These are phyloP conservation scores for Knoxdaviesia proteae DNA, from an alignment of 2,329 filamentous ascomycete genomes.

Conservation along the genomic window DNA sequence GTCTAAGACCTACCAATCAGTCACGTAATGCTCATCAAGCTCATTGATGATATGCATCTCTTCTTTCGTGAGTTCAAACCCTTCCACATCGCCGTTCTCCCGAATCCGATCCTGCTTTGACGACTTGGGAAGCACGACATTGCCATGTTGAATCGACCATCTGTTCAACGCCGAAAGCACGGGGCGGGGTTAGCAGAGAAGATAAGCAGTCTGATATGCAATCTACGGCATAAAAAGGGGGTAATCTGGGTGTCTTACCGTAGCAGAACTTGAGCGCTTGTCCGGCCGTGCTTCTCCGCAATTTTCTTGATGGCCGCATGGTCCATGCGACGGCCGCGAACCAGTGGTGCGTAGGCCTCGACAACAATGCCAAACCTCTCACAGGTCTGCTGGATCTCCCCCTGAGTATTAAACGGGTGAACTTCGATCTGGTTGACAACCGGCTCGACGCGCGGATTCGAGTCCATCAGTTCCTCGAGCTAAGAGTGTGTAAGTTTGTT, in stretches of 20 bases:
- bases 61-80: conserved; percentile 37
- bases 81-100: conserved; percentile 41
- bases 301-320: conserved; percentile 42
- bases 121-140: conserved; percentile 57
- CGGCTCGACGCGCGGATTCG: conserved; percentile 39
- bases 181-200: not conserved
- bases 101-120: conserved; percentile 37
- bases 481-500: conserved; percentile 9
- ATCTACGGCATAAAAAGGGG: not conserved
- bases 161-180: conserved; percentile 13
- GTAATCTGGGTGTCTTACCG: conserved; percentile 12
- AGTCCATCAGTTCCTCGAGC: conserved; percentile 48
- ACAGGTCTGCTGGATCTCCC: conserved; percentile 44
- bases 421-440: conserved; percentile 67
- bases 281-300: conserved; percentile 47
- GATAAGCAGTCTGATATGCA: not conserved
- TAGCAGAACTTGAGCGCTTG: conserved; percentile 53
- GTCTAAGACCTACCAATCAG: conserved; percentile 30
- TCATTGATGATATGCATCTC: conserved; percentile 43
- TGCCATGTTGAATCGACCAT: conserved; percentile 59
- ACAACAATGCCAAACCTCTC: conserved; percentile 45
- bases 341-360: conserved; percentile 65
- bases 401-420: conserved; percentile 62
- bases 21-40: conserved; percentile 53
- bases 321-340: conserved; percentile 46